Conservation (phyloP, 2,329 filamentous ascomycete genomes). For the Bipolaris victoriae region DNA sequence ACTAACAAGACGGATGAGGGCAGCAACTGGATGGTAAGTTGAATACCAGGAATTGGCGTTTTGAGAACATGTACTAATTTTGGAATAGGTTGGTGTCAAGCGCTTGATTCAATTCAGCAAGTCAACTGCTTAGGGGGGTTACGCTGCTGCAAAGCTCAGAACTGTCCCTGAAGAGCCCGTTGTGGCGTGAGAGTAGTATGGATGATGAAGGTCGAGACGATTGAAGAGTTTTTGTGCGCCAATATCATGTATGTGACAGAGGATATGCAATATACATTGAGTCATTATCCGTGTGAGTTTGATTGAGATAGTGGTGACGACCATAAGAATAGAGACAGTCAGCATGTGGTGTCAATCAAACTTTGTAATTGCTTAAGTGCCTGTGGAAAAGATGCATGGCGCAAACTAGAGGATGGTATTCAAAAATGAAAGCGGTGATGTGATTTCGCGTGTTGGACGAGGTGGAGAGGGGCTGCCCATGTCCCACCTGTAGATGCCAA, state of each 20-base stretch:
- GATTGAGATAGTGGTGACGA: neutral
- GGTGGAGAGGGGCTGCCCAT: neutral
- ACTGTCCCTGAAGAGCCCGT: neutral
- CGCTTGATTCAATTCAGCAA: conserved; percentile 49
- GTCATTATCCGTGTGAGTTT: neutral
- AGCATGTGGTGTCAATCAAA: no score
- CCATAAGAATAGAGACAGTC: neutral
- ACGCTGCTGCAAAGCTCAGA: neutral
- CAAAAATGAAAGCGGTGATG: neutral
- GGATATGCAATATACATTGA: neutral
- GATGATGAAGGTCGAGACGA: neutral
- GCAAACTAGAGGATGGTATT: no score
- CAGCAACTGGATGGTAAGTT: conserved; percentile 59
- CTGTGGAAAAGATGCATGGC: no score
- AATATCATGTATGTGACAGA: conserved; percentile 1
- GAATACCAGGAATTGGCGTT: neutral
- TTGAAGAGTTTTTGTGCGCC: neutral
- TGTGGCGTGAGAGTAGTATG: conserved; percentile 1
- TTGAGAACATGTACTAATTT: conserved; percentile 10
- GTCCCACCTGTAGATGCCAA: conserved; percentile 16
- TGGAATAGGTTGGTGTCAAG: conserved; percentile 45
- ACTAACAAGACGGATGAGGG: conserved; percentile 57
- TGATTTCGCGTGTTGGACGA: neutral
- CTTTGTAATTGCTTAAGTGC: no score
- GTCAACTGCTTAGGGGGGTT: conserved; percentile 27